These are phyloP conservation scores for Batkoa obscura DNA, from an alignment of 371 early-diverging fungal species.

Conservation along the genomic window DNA sequence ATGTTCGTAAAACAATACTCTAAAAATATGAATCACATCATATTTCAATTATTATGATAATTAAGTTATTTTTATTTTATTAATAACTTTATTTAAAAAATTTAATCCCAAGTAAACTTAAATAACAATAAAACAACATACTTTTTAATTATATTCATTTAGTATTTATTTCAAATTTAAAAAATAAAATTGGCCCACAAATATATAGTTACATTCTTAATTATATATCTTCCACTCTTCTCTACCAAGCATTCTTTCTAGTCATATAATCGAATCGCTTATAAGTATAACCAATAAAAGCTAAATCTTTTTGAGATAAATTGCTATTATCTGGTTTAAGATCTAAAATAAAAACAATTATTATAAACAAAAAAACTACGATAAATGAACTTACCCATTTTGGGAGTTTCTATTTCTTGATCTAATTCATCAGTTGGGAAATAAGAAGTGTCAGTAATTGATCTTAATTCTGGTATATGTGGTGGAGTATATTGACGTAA, in stretches of 20 bases:
- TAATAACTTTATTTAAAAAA: too few relatives aligned
- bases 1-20: too few relatives aligned
- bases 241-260: slow-evolving; percentile 33
- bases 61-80: too few relatives aligned
- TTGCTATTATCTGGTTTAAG: slow-evolving; percentile 11
- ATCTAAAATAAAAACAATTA: not conserved
- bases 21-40: too few relatives aligned
- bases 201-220: too few relatives aligned
- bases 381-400: slow-evolving; percentile 1
- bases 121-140: too few relatives aligned
- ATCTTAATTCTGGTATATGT: slow-evolving; percentile 79
- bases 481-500: slow-evolving; percentile 74
- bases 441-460: slow-evolving; percentile 93
- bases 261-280: slow-evolving; percentile 81
- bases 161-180: too few relatives aligned
- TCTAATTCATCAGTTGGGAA: slow-evolving; percentile 90
- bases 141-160: too few relatives aligned
- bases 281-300: slow-evolving; percentile 93
- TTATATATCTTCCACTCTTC: too few relatives aligned
- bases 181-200: too few relatives aligned
- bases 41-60: too few relatives aligned
- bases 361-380: not conserved
- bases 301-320: slow-evolving; percentile 66
- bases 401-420: slow-evolving; percentile 33
- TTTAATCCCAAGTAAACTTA: too few relatives aligned